Conservation (phyloP, 768 basidiomycete genomes). For the Atractiella rhizophila region DNA sequence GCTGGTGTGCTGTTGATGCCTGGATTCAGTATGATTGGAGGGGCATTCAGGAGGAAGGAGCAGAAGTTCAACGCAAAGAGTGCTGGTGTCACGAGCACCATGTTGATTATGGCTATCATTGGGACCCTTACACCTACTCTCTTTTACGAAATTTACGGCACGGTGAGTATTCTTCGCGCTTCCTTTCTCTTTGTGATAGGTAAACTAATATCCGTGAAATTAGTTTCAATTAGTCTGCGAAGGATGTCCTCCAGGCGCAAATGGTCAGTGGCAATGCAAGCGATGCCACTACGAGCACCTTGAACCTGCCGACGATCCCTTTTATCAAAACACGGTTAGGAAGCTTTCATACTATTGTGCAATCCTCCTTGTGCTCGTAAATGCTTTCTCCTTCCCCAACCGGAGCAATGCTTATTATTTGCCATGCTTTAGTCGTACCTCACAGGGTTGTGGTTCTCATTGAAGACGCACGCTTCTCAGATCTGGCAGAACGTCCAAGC, state of each 20-base stretch:
- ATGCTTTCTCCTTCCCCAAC: conserved; percentile 19
- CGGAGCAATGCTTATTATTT: no score
- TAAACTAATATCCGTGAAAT: neutral
- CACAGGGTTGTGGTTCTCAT: conserved; percentile 92
- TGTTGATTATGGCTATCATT: conserved; percentile 99
- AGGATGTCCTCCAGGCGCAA: conserved; percentile 45
- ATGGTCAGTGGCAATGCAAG: conserved; percentile 44
- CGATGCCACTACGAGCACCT: conserved; percentile 89
- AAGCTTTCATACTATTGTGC: conserved; percentile 91
- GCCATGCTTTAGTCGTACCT: conserved; percentile 53
- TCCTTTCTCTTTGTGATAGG: neutral
- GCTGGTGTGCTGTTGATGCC: conserved; percentile 96
- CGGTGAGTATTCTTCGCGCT: conserved; percentile 34
- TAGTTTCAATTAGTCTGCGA: conserved; percentile 71
- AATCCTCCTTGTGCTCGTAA: conserved; percentile 57
- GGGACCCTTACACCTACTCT: conserved; percentile 81
- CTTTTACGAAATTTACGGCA: conserved; percentile 95
- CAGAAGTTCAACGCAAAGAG: conserved; percentile 98
- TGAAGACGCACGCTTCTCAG: conserved; percentile 87
- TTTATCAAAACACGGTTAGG: conserved; percentile 89
- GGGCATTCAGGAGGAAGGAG: conserved; percentile 70
- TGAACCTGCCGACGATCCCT: conserved; percentile 73
- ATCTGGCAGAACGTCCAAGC: conserved; percentile 90
- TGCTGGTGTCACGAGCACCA: conserved; percentile 93
- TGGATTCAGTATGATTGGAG: conserved; percentile 79